A percentile compares a stretch with the other conserved stretches of the same genome.
Evolutionary conservation across 106 monocot species (phyloP).

Genomic region (Gastrodia elata): DNA sequence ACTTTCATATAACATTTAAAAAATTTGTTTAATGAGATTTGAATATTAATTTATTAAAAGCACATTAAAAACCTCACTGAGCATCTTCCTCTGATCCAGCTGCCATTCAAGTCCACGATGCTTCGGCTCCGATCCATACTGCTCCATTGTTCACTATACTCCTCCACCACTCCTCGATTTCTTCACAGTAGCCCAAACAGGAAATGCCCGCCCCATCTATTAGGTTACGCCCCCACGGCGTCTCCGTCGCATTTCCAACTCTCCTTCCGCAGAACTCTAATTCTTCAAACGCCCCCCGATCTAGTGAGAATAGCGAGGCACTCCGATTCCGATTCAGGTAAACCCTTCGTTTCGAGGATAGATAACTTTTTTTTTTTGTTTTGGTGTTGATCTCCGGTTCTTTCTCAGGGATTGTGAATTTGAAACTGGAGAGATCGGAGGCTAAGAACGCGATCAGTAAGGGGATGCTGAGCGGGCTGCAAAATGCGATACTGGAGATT

Average conservation of each 20-base stretch:
- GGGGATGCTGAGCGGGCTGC: slow-evolving; percentile 61
- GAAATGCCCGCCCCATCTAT: neutral
- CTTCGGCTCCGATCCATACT: neutral
- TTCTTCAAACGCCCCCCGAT: slow-evolving; percentile 34
- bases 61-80: neutral
- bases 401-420: slow-evolving; percentile 62
- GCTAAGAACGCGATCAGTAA: slow-evolving; percentile 91
- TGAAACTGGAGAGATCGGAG: slow-evolving; percentile 70
- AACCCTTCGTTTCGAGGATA: neutral
- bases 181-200: neutral
- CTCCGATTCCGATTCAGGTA: slow-evolving; percentile 65
- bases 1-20: too few relatives aligned
- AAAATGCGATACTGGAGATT: slow-evolving; percentile 38
- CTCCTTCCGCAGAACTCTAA: slow-evolving; percentile 29
- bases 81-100: neutral
- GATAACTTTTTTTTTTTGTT: neutral
- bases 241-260: neutral
- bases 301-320: slow-evolving; percentile 49
- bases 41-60: too few relatives aligned
- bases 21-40: too few relatives aligned
- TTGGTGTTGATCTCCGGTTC: neutral
- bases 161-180: neutral
- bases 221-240: neutral
- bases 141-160: neutral
- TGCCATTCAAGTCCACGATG: neutral